These are phyloP conservation scores for Fusarium luffae DNA, from an alignment of 2,329 filamentous ascomycete genomes.

Conservation along the genomic window DNA sequence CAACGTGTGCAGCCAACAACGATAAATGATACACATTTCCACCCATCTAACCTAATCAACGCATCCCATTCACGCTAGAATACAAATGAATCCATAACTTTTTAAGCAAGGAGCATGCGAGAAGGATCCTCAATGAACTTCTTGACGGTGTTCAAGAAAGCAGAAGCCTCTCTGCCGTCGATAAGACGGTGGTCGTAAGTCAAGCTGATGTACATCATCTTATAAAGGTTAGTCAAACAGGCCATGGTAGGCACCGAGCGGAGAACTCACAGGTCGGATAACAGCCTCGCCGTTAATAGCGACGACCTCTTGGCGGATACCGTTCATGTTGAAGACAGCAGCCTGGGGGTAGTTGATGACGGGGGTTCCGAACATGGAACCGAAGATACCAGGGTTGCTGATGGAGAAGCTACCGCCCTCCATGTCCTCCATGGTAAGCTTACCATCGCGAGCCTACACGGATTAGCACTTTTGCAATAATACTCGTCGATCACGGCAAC, in stretches of 20 bases:
- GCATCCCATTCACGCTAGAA: constrained; percentile 22
- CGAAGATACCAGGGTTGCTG: constrained; percentile 83
- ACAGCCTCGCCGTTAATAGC: constrained; percentile 65
- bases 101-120: constrained; percentile 60
- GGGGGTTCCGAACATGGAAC: constrained; percentile 63
- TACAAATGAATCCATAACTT: constrained; percentile 18
- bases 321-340: constrained; percentile 68
- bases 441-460: constrained; percentile 71
- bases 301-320: constrained; percentile 64
- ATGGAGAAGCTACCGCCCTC: constrained; percentile 82
- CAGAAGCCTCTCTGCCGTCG: constrained; percentile 68
- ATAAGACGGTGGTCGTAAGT: constrained; percentile 68
- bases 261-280: constrained; percentile 50
- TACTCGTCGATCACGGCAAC: constrained; percentile 41
- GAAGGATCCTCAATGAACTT: constrained; percentile 55
- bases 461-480: not conserved
- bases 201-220: constrained; percentile 61
- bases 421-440: constrained; percentile 81
- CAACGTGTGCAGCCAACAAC: constrained; percentile 22
- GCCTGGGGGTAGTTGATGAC: constrained; percentile 83
- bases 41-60: constrained; percentile 4
- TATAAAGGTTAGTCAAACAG: constrained; percentile 17
- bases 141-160: constrained; percentile 59
- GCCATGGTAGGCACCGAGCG: constrained; percentile 4
- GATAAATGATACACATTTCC: not conserved